Base-by-base conservation (phyloP, 257 asterid species). In the Perilla frutescens region DNA sequence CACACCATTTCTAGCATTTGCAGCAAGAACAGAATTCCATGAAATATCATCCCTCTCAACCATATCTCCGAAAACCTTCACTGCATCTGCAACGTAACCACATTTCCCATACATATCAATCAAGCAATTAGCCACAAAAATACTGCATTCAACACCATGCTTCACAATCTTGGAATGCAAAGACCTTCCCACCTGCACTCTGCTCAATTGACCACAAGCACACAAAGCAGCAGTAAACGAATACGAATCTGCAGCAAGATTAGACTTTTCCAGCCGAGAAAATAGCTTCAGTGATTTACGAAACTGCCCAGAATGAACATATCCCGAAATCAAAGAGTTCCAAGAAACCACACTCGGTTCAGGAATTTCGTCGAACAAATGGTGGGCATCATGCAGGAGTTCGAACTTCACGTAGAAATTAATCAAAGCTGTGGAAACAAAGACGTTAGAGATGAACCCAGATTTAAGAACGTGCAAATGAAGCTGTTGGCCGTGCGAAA, bases 101-200 rank as follows among this genome's bases (percentile, higher is more conserved):
- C 98, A 94, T 79, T 91, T 93, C 41, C 97, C 98, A 62, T 94
- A 94, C 93, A 90, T 84, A 72, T 86, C 91, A 58, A 88, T 86
- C 87, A 85, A 72, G 80, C 84, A 82, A n/a, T 82, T 79, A 5
- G 80, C 15, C 31, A 82, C 84, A 49, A 67, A 76, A 63, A 63
- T 59, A 31, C 77, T 66, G 73, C 80, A 60, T 6, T 71, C 87
- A 13, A 37, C 86, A 0, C 98, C 97, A 32, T 82, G 73, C 54
- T 84, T 94, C 74, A 91, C 83, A 66, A 91, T 86, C 87, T 85
- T 88, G 78, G 98, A 86, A 61, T 91, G 94, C 72, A 94, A n/a
- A 3, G 85, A 73, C 75, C 78, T 83, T 37, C 96, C 98, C 47
- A 84, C 10, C 20, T 44, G 84, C 70, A 78, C 82, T 20, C 81